These are phyloP conservation scores for Byssoonygena ceratinophila DNA, from an alignment of 2,329 filamentous ascomycete genomes.

Conservation along the genomic window DNA sequence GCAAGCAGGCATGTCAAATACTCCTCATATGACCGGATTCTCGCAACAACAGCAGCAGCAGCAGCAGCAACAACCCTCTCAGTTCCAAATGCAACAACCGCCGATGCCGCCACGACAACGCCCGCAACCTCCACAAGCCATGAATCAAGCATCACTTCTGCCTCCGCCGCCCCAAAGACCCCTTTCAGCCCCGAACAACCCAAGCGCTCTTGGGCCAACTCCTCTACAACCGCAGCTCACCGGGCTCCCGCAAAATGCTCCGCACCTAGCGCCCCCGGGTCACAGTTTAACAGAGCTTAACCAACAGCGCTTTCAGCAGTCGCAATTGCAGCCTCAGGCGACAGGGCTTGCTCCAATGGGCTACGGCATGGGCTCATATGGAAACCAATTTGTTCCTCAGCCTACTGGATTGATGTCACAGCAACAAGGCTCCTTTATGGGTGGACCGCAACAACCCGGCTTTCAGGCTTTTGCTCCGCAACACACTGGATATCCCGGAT, in stretches of 20 bases:
- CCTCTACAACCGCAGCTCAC: slow-evolving; percentile 78
- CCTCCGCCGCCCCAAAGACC: slow-evolving; percentile 70
- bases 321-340: slow-evolving; percentile 49
- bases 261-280: slow-evolving; percentile 57
- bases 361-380: slow-evolving; percentile 27
- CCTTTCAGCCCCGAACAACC: slow-evolving; percentile 76
- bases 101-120: slow-evolving; percentile 50
- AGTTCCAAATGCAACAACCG: slow-evolving; percentile 21
- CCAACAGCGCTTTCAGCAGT: slow-evolving; percentile 45
- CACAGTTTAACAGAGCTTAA: slow-evolving; percentile 66
- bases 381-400: slow-evolving; percentile 18
- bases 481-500: slow-evolving; percentile 44
- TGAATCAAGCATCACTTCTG: slow-evolving; percentile 54
- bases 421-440: slow-evolving; percentile 31
- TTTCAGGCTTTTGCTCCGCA: slow-evolving; percentile 41
- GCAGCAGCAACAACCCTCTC: slow-evolving; percentile 17
- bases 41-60: slow-evolving; percentile 25
- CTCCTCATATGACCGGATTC: slow-evolving; percentile 29
- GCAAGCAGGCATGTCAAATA: slow-evolving; percentile 15
- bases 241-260: slow-evolving; percentile 48
- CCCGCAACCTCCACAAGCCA: slow-evolving; percentile 57
- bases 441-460: slow-evolving; percentile 37
- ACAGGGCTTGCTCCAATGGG: slow-evolving; percentile 45
- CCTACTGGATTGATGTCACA: slow-evolving; percentile 36
- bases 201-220: slow-evolving; percentile 60